Percentiles rank a stretch among this genome's conserved stretches.
Conservation (phyloP, 371 early-diverging fungal genomes). For the Capillidium rhysosporum region DNA sequence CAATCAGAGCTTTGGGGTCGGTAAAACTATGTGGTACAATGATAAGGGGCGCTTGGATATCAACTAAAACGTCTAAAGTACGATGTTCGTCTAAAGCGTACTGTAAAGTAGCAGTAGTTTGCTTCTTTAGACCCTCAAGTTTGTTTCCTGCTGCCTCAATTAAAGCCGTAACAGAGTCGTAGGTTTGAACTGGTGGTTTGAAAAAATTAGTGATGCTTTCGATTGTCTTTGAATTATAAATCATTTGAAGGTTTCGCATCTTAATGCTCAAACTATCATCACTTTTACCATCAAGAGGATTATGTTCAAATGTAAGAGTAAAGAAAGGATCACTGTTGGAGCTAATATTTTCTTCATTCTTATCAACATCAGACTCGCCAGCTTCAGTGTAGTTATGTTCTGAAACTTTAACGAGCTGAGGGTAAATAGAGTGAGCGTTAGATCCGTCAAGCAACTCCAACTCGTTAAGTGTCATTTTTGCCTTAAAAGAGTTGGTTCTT, state of each 20-base stretch:
- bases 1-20: slow-evolving; percentile 33
- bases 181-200: slow-evolving; percentile 56
- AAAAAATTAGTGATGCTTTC: slow-evolving; percentile 62
- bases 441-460: slow-evolving; percentile 65
- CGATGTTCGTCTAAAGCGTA: slow-evolving; percentile 78
- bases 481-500: slow-evolving; percentile 45
- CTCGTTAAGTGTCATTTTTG: slow-evolving; percentile 47
- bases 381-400: slow-evolving; percentile 18
- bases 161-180: slow-evolving; percentile 48
- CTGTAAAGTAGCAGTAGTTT: slow-evolving; percentile 71
- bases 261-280: slow-evolving; percentile 65
- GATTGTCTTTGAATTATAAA: slow-evolving; percentile 67
- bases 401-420: slow-evolving; percentile 65
- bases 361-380: slow-evolving; percentile 4
- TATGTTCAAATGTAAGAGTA: slow-evolving; percentile 56
- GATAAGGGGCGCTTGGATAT: slow-evolving; percentile 92
- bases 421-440: slow-evolving; percentile 48
- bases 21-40: slow-evolving; percentile 69
- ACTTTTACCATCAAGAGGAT: slow-evolving; percentile 69
- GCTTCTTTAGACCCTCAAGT: slow-evolving; percentile 70
- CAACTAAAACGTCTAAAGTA: slow-evolving; percentile 73
- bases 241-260: slow-evolving; percentile 79
- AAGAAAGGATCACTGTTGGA: slow-evolving; percentile 50
- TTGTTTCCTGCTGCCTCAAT: slow-evolving; percentile 73
- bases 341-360: background rate